These are phyloP conservation scores for Nakataea oryzae DNA, from an alignment of 2,329 filamentous ascomycete species.

Conservation along the genomic window DNA sequence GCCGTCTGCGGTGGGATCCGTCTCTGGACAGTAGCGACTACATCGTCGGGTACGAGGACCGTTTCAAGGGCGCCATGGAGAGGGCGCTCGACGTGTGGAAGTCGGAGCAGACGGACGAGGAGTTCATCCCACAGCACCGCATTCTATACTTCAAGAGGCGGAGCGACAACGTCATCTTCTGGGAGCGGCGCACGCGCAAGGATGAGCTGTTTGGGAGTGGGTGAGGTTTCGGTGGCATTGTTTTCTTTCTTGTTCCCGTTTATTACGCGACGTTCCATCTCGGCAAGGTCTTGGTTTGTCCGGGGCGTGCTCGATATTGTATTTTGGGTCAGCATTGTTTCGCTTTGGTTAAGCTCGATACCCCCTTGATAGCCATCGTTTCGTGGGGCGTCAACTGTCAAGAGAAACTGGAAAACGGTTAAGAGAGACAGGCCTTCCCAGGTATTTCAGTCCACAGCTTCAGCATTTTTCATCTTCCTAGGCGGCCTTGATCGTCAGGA, in stretches of 20 bases:
- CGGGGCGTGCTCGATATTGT: too few species aligned
- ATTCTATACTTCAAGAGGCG: constrained; percentile 50
- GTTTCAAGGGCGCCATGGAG: constrained; percentile 45
- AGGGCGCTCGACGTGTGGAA: constrained; percentile 46
- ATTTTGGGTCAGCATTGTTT: too few species aligned
- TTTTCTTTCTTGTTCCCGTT: background rate
- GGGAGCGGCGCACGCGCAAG: constrained; percentile 42
- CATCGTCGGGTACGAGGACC: constrained; percentile 50
- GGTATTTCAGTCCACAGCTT: too few species aligned
- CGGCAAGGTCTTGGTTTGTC: too few species aligned
- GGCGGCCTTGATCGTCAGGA: too few species aligned
- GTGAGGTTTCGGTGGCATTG: constrained; percentile 9
- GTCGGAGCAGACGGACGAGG: constrained; percentile 51
- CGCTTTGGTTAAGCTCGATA: too few species aligned
- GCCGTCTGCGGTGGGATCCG: constrained; percentile 50
- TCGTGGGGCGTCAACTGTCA: too few species aligned
- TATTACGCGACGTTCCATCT: background rate
- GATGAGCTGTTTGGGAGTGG: constrained; percentile 48
- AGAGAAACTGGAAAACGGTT: too few species aligned
- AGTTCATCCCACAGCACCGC: constrained; percentile 56
- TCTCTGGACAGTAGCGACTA: constrained; percentile 38
- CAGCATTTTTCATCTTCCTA: too few species aligned
- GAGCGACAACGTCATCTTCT: constrained; percentile 39
- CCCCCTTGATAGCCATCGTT: too few species aligned
- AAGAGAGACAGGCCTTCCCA: too few species aligned